phyloP scores from a whole-genome alignment of 164 flowering plant genomes.

The Vitis amurensis region DNA sequence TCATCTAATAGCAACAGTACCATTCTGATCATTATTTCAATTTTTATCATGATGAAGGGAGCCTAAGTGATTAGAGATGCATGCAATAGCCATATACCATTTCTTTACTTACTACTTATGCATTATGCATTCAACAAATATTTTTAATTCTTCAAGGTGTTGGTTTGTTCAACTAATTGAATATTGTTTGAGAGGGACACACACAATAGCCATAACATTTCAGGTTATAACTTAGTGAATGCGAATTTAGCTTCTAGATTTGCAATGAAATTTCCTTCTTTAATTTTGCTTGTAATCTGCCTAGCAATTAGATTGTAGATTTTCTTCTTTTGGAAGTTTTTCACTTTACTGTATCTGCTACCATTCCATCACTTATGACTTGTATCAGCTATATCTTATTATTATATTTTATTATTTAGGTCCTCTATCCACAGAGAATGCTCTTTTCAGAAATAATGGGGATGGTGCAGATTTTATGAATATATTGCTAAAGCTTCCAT shows the following conservation, averaged over 20 bases:
- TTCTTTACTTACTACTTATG: too few species aligned
- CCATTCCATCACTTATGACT: not conserved
- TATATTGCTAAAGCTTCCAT: slow-evolving; percentile 69
- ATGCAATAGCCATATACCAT: not conserved
- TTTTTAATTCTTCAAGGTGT: too few species aligned
- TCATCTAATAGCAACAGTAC: not conserved
- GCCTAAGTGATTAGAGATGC: not conserved
- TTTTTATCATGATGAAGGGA: not conserved
- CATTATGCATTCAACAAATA: not conserved
- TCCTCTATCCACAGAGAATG: slow-evolving; percentile 30
- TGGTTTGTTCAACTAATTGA: too few species aligned
- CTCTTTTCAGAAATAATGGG: slow-evolving; percentile 27
- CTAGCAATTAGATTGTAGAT: not conserved
- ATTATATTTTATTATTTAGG: slow-evolving; percentile 31
- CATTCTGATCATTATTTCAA: not conserved
- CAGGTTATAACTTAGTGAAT: too few species aligned
- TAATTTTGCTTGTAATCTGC: too few species aligned
- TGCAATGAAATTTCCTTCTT: too few species aligned
- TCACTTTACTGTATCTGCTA: not conserved
- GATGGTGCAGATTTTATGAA: slow-evolving; percentile 28
- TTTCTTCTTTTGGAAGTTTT: not conserved
- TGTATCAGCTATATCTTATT: not conserved
- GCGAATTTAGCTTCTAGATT: too few species aligned
- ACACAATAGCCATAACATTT: too few species aligned
- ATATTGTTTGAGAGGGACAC: too few species aligned